Percentiles rank a stretch among this genome's conserved stretches.
Evolutionary conservation across 257 asterid species (phyloP).

Genomic region (Solanum sparsipilum): DNA sequence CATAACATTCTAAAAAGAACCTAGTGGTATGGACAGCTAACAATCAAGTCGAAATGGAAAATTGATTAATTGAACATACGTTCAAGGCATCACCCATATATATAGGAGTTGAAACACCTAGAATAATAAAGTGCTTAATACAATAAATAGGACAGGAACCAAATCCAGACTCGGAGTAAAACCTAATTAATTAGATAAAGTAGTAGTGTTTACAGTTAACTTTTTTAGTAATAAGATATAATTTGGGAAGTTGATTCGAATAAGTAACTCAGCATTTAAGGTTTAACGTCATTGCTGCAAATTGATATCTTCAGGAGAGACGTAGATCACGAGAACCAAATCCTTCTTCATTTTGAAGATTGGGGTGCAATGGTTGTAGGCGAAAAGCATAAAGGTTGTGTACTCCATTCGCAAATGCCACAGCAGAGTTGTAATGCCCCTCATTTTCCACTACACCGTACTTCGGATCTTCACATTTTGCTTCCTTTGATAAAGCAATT

Average conservation of each 20-base stretch:
- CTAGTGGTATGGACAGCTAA: not conserved
- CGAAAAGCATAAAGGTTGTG: constrained; percentile 17
- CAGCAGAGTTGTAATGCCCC: constrained; percentile 11
- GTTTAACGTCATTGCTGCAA: not conserved
- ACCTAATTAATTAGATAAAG: not conserved
- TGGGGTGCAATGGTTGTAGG: constrained; percentile 12
- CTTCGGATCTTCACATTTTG: constrained; percentile 19
- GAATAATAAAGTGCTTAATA: not conserved
- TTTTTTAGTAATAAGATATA: not conserved
- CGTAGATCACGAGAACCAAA: not conserved
- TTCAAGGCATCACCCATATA: not conserved
- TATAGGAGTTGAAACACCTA: not conserved
- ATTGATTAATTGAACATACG: not conserved
- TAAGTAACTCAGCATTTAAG: not conserved
- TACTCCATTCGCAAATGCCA: constrained; percentile 18
- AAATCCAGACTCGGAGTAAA: not conserved
- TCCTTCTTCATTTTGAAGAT: constrained; percentile 9
- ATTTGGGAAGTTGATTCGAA: not conserved
- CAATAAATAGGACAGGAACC: not conserved
- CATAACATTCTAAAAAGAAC: not conserved
- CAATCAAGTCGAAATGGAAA: not conserved
- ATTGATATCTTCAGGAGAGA: not conserved
- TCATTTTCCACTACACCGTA: constrained; percentile 22
- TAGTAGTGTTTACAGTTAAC: not conserved
- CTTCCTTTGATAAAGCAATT: constrained; percentile 6